phyloP scores from a whole-genome alignment of 1,284 basidiomycete genomes.

The Testicularia cyperi region DNA sequence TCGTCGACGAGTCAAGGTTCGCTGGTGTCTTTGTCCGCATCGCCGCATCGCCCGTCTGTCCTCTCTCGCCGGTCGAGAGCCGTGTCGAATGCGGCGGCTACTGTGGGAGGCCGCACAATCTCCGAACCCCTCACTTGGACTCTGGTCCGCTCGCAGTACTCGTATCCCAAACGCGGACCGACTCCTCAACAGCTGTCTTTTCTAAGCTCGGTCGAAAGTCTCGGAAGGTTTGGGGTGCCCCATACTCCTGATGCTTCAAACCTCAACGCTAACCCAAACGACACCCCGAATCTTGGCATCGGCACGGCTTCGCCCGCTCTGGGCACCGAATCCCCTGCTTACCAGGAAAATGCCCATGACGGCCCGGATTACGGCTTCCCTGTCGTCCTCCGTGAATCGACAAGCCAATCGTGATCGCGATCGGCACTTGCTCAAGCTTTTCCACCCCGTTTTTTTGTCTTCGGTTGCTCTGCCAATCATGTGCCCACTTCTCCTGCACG shows the following conservation, averaged over 20 bases:
- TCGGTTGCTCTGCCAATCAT: too few relatives aligned
- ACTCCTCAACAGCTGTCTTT: slow-evolving; percentile 31
- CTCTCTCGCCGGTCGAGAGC: slow-evolving; percentile 5
- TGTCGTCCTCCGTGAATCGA: not conserved
- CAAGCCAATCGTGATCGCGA: not conserved
- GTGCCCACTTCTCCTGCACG: too few relatives aligned
- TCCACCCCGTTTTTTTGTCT: not conserved
- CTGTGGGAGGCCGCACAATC: slow-evolving; percentile 5
- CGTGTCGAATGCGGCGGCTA: slow-evolving; percentile 1
- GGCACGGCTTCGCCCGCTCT: not conserved
- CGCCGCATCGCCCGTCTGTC: not conserved
- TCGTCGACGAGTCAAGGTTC: too few relatives aligned
- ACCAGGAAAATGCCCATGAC: slow-evolving; percentile 6
- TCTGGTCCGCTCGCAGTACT: slow-evolving; percentile 26
- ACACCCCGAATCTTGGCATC: too few relatives aligned
- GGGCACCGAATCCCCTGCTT: slow-evolving; percentile 8
- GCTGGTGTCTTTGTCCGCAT: not conserved
- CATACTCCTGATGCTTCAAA: not conserved
- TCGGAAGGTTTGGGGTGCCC: slow-evolving; percentile 32
- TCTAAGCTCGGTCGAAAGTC: slow-evolving; percentile 32
- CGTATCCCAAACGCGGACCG: slow-evolving; percentile 21
- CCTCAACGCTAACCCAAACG: not conserved
- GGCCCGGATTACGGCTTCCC: slow-evolving; percentile 27
- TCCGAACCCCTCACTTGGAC: slow-evolving; percentile 37
- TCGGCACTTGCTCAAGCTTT: too few relatives aligned